phyloP scores from a whole-genome alignment of 192 early-diverging fungal species.

The Backusella australiensis region DNA sequence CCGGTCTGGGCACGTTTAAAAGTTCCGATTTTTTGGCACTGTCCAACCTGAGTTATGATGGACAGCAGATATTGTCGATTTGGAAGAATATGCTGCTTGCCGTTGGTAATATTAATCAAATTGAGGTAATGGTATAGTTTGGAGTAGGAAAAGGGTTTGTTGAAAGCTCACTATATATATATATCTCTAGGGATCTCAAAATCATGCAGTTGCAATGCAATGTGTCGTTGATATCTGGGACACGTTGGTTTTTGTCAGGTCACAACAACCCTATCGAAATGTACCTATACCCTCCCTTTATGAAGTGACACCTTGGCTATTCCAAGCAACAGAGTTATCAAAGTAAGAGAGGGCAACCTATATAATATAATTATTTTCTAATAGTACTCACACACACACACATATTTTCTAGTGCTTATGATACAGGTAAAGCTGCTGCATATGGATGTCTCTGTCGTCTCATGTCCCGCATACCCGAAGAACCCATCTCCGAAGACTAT shows the following conservation, averaged over 20 bases:
- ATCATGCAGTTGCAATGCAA: constrained; percentile 61
- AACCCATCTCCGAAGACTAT: constrained; percentile 52
- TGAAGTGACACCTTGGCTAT: constrained; percentile 76
- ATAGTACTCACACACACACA: neutral
- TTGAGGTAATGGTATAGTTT: constrained; percentile 42
- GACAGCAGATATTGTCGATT: constrained; percentile 38
- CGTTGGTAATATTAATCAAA: constrained; percentile 71
- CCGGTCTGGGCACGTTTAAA: constrained; percentile 44
- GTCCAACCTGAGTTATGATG: constrained; percentile 39
- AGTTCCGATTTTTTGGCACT: constrained; percentile 60
- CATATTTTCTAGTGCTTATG: constrained; percentile 50
- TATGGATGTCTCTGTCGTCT: constrained; percentile 71
- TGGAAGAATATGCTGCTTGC: constrained; percentile 85
- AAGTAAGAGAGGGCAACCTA: constrained; percentile 37
- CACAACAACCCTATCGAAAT: constrained; percentile 54
- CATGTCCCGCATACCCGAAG: constrained; percentile 76
- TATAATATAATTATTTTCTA: constrained; percentile 1
- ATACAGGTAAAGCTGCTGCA: constrained; percentile 62
- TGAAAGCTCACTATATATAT: no score
- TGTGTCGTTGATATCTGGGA: constrained; percentile 71
- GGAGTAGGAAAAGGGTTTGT: neutral
- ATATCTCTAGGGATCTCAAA: constrained; percentile 52
- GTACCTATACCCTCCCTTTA: constrained; percentile 65
- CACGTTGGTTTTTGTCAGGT: constrained; percentile 48
- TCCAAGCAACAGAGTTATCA: constrained; percentile 64